Conservation (phyloP, 2,329 filamentous ascomycete species). For the Colletotrichum lindemuthianum region DNA sequence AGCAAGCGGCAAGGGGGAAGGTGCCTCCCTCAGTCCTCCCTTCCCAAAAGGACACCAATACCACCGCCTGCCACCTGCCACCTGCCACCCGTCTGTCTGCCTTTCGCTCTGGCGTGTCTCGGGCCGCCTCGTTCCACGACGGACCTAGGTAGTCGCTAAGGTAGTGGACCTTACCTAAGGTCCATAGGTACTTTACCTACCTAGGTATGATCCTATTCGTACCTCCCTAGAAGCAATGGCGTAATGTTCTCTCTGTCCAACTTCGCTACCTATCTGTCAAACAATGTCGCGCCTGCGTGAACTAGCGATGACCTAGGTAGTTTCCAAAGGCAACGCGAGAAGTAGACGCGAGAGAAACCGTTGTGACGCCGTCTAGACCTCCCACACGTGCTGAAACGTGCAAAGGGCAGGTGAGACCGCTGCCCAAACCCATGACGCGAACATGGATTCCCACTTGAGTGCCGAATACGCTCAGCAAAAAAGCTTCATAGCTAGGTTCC, state of each 20-base stretch:
- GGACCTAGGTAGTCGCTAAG: too few relatives aligned
- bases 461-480: too few relatives aligned
- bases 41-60: not conserved
- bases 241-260: too few relatives aligned
- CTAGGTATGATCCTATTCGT: too few relatives aligned
- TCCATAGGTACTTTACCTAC: not conserved
- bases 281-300: too few relatives aligned
- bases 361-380: constrained; percentile 27
- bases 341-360: constrained; percentile 2
- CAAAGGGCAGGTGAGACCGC: constrained; percentile 24
- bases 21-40: not conserved
- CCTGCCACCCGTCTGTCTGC: constrained; percentile 1
- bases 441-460: not conserved
- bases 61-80: constrained; percentile 5
- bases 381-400: constrained; percentile 30
- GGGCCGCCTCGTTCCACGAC: not conserved
- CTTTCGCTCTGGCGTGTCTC: not conserved
- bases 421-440: constrained; percentile 18
- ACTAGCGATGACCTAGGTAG: too few relatives aligned
- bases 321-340: too few relatives aligned
- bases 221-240: too few relatives aligned
- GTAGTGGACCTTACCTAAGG: not conserved
- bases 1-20: not conserved
- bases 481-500: too few relatives aligned
- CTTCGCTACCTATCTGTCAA: too few relatives aligned